Evolutionary conservation across 2,329 filamentous ascomycete genomes (phyloP).

Genomic region (Pyrenochaeta sp.): DNA sequence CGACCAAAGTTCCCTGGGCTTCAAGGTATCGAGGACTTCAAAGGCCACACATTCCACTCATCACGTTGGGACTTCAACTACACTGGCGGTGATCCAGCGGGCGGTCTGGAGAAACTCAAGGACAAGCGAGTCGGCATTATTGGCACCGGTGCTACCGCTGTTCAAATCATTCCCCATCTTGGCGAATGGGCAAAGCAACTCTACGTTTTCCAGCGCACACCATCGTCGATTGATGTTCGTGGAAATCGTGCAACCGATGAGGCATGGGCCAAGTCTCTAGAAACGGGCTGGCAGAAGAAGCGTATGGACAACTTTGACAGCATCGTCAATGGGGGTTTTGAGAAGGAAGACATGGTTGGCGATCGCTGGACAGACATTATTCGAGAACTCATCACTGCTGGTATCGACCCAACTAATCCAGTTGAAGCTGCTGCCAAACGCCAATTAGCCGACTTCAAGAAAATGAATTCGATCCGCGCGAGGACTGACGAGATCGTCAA

Average conservation of each 20-base stretch:
- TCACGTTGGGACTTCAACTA: slow-evolving; percentile 35
- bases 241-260: slow-evolving; percentile 28
- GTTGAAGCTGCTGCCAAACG: slow-evolving; percentile 23
- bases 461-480: slow-evolving; percentile 54
- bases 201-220: slow-evolving; percentile 66
- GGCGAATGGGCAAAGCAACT: slow-evolving; percentile 59
- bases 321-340: slow-evolving; percentile 42
- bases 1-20: slow-evolving; percentile 48
- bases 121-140: slow-evolving; percentile 46
- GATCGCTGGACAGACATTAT: slow-evolving; percentile 58
- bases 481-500: slow-evolving; percentile 62
- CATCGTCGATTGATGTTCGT: slow-evolving; percentile 52
- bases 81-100: slow-evolving; percentile 31
- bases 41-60: slow-evolving; percentile 40
- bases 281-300: slow-evolving; percentile 59
- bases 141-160: slow-evolving; percentile 43
- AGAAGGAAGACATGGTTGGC: slow-evolving; percentile 52
- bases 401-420: slow-evolving; percentile 14
- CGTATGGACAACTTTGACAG: slow-evolving; percentile 56
- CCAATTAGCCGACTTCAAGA: slow-evolving; percentile 45
- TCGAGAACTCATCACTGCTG: slow-evolving; percentile 15
- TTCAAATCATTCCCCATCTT: slow-evolving; percentile 48
- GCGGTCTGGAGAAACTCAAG: slow-evolving; percentile 42
- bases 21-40: slow-evolving; percentile 28
- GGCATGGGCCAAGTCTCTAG: slow-evolving; percentile 17